Conservation (phyloP, 2,329 filamentous ascomycete genomes). For the Claviceps sp. region DNA sequence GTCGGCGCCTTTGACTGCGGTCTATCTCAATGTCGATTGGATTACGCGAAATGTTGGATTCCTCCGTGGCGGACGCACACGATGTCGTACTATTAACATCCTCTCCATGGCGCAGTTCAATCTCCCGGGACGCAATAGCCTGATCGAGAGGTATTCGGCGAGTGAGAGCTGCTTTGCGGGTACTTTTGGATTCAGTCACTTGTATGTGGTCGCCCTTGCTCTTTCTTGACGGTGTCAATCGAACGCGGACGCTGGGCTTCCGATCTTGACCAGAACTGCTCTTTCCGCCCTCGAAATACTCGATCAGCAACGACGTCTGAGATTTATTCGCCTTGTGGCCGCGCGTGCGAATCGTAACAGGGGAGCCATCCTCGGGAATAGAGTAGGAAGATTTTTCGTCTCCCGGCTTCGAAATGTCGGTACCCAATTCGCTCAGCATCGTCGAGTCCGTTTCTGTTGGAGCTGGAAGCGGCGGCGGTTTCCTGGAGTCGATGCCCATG, state of each 20-base stretch:
- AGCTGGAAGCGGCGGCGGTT: constrained; percentile 56
- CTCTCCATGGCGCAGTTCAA: constrained; percentile 34
- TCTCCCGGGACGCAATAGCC: constrained; percentile 25
- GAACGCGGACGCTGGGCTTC: constrained; percentile 67
- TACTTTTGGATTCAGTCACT: constrained; percentile 68
- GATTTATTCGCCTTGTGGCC: constrained; percentile 49
- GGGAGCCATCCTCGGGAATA: constrained; percentile 75
- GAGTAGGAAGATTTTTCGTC: constrained; percentile 65
- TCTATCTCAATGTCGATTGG: constrained; percentile 87
- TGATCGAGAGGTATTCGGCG: constrained; percentile 41
- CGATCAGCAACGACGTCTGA: constrained; percentile 83
- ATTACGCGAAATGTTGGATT: constrained; percentile 61
- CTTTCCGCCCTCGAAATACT: constrained; percentile 83
- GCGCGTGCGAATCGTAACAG: constrained; percentile 79
- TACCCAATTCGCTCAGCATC: constrained; percentile 46
- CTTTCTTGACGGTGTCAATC: constrained; percentile 67
- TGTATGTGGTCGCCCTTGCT: constrained; percentile 64
- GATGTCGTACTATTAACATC: constrained; percentile 58
- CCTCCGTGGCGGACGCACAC: constrained; percentile 65
- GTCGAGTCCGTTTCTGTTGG: constrained; percentile 62
- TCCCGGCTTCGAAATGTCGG: constrained; percentile 54
- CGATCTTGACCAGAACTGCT: constrained; percentile 44
- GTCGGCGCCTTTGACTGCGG: constrained; percentile 41
- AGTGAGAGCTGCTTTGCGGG: constrained; percentile 49
- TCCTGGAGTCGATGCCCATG: constrained; percentile 44